A percentile compares a stretch with the other conserved stretches of the same genome.
Conservation (phyloP, 2,329 filamentous ascomycete genomes). For the Raffaelea albimanens region DNA sequence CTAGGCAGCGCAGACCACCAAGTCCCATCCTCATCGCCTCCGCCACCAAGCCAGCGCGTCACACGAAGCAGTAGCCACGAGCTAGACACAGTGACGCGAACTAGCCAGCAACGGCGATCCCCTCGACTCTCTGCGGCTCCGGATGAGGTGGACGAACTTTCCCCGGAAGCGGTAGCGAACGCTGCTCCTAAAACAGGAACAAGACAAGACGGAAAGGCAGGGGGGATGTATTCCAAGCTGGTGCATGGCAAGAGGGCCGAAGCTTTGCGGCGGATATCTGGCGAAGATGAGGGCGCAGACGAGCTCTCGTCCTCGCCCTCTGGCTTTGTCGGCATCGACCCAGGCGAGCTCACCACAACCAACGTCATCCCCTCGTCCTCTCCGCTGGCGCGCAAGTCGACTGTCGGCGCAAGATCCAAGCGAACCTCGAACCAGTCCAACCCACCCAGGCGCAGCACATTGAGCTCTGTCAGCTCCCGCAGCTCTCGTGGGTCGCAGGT, state of each 20-base stretch:
- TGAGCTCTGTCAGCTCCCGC: neutral
- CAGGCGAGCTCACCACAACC: neutral
- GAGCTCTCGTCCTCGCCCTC: slow-evolving; percentile 19
- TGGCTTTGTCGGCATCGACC: neutral
- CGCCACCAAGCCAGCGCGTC: neutral
- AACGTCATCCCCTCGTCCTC: slow-evolving; percentile 8
- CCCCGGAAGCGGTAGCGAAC: slow-evolving; percentile 17
- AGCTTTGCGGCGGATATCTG: neutral
- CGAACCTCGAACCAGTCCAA: neutral
- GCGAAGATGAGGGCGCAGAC: slow-evolving; percentile 15
- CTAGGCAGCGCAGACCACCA: neutral
- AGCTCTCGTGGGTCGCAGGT: neutral
- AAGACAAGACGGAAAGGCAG: neutral
- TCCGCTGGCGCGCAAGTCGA: slow-evolving; percentile 12
- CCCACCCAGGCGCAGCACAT: neutral
- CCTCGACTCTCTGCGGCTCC: slow-evolving; percentile 9
- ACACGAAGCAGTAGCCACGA: no score
- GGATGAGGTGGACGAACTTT: slow-evolving; percentile 23
- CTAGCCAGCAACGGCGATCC: neutral
- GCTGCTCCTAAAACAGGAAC: neutral
- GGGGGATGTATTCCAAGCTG: slow-evolving; percentile 2
- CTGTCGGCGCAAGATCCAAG: neutral
- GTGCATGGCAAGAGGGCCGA: slow-evolving; percentile 7
- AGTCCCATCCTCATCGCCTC: neutral
- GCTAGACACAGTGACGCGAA: no score